A percentile compares a stretch with the other conserved stretches of the same genome.
These are phyloP conservation scores for Quercus rubra DNA, from an alignment of 306 rosid species.

Conservation along the genomic window DNA sequence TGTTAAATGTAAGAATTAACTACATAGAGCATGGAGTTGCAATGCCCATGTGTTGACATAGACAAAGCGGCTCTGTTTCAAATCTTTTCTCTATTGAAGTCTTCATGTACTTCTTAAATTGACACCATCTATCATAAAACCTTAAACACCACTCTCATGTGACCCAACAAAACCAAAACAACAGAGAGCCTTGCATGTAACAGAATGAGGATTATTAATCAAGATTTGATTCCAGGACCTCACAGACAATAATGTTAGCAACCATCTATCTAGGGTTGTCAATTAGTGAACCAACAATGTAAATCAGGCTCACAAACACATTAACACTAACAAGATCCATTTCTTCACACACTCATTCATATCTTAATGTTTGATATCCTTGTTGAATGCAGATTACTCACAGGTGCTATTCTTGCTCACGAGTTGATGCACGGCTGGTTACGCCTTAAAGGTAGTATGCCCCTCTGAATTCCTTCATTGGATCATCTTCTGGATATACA, in stretches of 20 bases:
- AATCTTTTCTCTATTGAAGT: neutral
- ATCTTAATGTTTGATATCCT: constrained; percentile 1
- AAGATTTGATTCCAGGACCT: too few species aligned
- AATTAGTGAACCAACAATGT: neutral
- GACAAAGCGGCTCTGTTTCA: neutral
- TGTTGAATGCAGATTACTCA: constrained; percentile 63
- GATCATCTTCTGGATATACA: neutral
- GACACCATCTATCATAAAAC: neutral
- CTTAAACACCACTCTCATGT: neutral
- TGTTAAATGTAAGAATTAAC: neutral
- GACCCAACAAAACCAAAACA: neutral
- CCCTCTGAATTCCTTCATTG: neutral
- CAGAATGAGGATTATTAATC: too few species aligned
- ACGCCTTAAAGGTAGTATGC: constrained; percentile 82
- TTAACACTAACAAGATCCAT: neutral
- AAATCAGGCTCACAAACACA: neutral
- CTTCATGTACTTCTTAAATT: neutral
- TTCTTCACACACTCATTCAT: neutral
- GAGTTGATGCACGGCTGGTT: constrained; percentile 98
- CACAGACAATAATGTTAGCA: neutral
- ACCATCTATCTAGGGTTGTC: neutral
- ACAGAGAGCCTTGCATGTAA: neutral
- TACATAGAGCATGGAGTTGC: neutral
- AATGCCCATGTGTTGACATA: neutral
- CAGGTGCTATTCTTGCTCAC: constrained; percentile 98